A percentile compares a stretch with the other conserved stretches of the same genome.
phyloP scores from a whole-genome alignment of 148 eudicot species.

The Spergularia bocconei region DNA sequence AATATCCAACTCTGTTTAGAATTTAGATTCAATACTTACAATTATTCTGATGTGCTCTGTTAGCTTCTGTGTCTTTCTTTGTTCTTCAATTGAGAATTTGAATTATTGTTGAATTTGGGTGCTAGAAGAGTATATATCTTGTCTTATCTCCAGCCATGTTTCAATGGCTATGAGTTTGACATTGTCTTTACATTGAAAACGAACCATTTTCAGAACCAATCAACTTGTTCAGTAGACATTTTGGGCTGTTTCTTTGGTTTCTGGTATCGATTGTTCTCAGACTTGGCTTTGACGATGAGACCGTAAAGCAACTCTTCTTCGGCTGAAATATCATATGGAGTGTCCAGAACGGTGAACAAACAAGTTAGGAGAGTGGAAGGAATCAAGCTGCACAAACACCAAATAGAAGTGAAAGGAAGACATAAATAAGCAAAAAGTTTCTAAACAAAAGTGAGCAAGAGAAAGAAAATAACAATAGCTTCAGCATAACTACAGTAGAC shows the following conservation, averaged over 20 bases:
- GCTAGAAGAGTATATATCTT: no score
- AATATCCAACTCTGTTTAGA: no score
- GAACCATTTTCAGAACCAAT: slow-evolving; percentile 43
- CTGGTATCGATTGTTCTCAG: slow-evolving; percentile 72
- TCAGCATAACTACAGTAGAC: no score
- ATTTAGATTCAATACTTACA: no score
- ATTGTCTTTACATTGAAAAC: background rate
- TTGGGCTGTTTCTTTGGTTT: slow-evolving; percentile 68
- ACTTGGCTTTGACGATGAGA: slow-evolving; percentile 76
- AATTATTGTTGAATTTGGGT: no score
- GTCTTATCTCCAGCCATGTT: background rate
- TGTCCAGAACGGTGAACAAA: slow-evolving; percentile 50
- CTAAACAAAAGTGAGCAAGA: no score
- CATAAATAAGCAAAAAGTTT: background rate
- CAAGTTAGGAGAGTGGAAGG: background rate
- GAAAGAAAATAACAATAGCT: no score
- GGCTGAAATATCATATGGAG: slow-evolving; percentile 79
- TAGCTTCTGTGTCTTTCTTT: no score
- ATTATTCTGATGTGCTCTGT: no score
- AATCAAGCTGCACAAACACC: no score
- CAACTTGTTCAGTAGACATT: slow-evolving; percentile 60
- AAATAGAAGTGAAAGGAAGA: background rate
- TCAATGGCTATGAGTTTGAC: background rate
- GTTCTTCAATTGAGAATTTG: no score
- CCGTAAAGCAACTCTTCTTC: slow-evolving; percentile 87